Evolutionary conservation across 1,284 basidiomycete genomes (phyloP), one percentile per base, ranked within the genome.

Genomic region (Sanghuangporus weigelae): DNA sequence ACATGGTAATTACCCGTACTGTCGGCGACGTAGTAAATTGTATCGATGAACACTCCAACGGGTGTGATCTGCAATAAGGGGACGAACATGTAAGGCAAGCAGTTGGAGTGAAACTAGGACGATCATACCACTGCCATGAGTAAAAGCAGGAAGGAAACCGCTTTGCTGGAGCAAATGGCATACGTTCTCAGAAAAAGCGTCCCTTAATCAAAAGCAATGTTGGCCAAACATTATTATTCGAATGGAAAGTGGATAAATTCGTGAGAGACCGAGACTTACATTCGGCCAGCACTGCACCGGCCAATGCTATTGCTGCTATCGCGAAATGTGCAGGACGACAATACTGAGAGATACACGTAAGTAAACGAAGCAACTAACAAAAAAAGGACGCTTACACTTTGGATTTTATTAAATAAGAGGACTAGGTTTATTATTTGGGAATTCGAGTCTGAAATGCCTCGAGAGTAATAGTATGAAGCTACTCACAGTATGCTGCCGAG

Each of bases 151-250:
- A 21, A 23, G 2, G 42, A 16, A 16, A 62, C 36, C 1, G 19
- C 38, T 39, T 56, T 56, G 40, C 60, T 39, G n/a, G n/a, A 39
- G 23, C 54, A 62, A 6, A 56, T 38, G 0, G 54, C 60, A 44
- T 31, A 62, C 14, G 50, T 53, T 19, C 60, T 31, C 7, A 62
- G 40, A n/a, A 62, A 56, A 8, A 62, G 26, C 16, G 60, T 62
- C 21, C 51, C 60, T 62, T 19, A 8, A 44, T 16, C n/a, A 19
- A 48, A 3, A 36, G 21, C 10, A n/a, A 21, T 62, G 3, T 46
- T 5, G 14, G 6, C 3, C 26, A 5, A 19, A 48, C 21, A 46
- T 46, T 21, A n/a, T n/a, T 19, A 21, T n/a, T n/a, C 7, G 21
- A 26, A 26, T 19, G n/a, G 38, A n/a, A 16, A 8, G 1, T 14